A percentile compares a stretch with the other conserved stretches of the same genome.
Evolutionary conservation across 2,329 filamentous ascomycete genomes (phyloP).

Genomic region (Aschersonia sp.): DNA sequence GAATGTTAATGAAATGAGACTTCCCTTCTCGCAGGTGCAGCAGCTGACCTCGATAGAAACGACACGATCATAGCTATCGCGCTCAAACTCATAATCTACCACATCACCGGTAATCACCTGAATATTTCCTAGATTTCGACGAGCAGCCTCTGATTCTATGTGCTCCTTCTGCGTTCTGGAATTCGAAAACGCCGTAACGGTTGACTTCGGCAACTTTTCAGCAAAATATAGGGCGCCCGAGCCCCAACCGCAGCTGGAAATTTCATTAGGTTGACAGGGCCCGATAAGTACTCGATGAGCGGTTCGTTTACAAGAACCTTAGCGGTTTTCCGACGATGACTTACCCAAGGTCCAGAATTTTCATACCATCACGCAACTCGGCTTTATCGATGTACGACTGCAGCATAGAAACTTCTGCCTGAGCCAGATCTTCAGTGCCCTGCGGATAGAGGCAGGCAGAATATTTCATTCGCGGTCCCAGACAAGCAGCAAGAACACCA

Average conservation of each 20-base stretch:
- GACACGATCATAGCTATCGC: conserved; percentile 45
- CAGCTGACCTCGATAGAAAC: conserved; percentile 42
- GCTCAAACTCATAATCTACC: conserved; percentile 48
- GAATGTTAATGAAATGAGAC: neutral
- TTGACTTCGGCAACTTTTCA: conserved; percentile 44
- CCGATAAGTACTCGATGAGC: too few relatives aligned
- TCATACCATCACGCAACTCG: conserved; percentile 42
- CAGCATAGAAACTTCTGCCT: conserved; percentile 55
- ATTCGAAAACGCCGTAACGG: conserved; percentile 55
- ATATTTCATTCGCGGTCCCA: conserved; percentile 61
- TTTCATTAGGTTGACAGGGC: neutral
- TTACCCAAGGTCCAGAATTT: conserved; percentile 46
- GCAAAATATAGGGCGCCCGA: conserved; percentile 51
- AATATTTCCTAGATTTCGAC: conserved; percentile 44
- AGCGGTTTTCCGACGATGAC: conserved; percentile 4
- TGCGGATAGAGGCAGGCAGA: conserved; percentile 51
- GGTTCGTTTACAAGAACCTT: too few relatives aligned
- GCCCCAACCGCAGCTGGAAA: conserved; percentile 50
- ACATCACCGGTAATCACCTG: conserved; percentile 52
- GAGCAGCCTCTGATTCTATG: conserved; percentile 43
- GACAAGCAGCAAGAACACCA: conserved; percentile 41
- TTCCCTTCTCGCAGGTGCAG: neutral
- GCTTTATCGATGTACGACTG: conserved; percentile 46
- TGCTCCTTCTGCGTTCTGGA: conserved; percentile 53
- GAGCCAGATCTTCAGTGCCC: conserved; percentile 44